Evolutionary conservation across 129 eudicot species (phyloP).

Genomic region (Heracleum sosnowskyi): DNA sequence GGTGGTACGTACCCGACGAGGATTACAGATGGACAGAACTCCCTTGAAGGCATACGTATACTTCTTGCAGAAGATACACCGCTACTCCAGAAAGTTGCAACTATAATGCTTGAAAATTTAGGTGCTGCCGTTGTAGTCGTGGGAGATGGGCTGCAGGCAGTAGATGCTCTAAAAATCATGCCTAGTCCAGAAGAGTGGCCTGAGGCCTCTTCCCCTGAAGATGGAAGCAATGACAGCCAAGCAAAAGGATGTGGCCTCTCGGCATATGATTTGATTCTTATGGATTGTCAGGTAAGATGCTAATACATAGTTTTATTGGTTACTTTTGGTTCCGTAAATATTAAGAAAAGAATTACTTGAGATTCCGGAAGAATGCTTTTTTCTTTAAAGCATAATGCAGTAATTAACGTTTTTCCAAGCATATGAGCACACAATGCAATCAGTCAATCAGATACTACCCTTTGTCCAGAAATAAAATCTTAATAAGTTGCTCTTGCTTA

Average conservation of each 20-base stretch:
- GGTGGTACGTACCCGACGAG: constrained; percentile 17
- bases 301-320: not conserved
- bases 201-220: constrained; percentile 16
- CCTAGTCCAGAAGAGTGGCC: constrained; percentile 20
- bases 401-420: no score
- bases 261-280: constrained; percentile 67
- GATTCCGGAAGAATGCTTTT: no score
- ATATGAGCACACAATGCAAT: no score
- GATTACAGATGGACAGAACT: constrained; percentile 31
- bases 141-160: constrained; percentile 88
- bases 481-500: no score
- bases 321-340: no score
- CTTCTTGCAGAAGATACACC: constrained; percentile 90
- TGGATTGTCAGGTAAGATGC: constrained; percentile 85
- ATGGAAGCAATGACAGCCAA: constrained; percentile 12
- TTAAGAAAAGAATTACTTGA: no score
- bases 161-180: constrained; percentile 51
- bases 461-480: no score
- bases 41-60: constrained; percentile 59
- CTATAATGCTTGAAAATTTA: constrained; percentile 83
- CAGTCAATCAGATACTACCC: no score
- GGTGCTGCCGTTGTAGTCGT: constrained; percentile 65
- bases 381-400: no score
- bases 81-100: constrained; percentile 88
- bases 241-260: constrained; percentile 16